Evolutionary conservation across 2,329 filamentous ascomycete species (phyloP), one percentile per base, ranked within the genome.

Genomic region (Zymoseptoria crescenta): DNA sequence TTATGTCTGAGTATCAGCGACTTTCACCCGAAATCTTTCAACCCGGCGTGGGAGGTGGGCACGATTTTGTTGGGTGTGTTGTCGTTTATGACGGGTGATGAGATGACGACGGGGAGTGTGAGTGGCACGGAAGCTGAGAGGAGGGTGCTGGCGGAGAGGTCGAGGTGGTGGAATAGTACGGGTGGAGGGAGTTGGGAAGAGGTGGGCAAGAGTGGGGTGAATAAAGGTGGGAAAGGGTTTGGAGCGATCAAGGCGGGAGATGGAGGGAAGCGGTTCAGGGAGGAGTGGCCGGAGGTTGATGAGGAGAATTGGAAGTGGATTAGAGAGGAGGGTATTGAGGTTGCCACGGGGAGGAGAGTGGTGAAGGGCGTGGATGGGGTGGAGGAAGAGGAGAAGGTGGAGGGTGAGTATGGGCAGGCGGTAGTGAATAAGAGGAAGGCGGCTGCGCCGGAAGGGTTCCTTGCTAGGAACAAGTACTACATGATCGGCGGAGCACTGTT

Each of bases 1-100:
- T 84, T 99, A 21, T 99, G 94, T 71, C 87, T 99, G 53, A 95
- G 89, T 71, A 99, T 99, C 70, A 93, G 87, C 68, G 94, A 99
- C 73, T 99, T 97, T 76, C 94, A 99, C 73, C 94, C 94, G 3
- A 96, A 96, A 74, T 93, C 88, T 28, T 99, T 97, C 80, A 99
- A 99, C 73, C 94, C 94, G 1, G 92, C 94, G 0, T 99, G 94
- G 94, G 93, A 96, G 71, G 94, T 99, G 7, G 93, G 88, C 57
- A 99, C 94, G 0, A 99, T 99, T 64, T 79, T 99, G 16, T 95
- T 96, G 57, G 94, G 94, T 8, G 83, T 99, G 28, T 80, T 97
- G 63, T 95, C 89, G 48, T 99, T 99, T 76, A 99, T 99, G 94
- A 97, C 93, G 2, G 91, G 89, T 65, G 93, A 99, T 72, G 94